These are phyloP conservation scores for Sclerotinia trifoliorum DNA, from an alignment of 2,329 filamentous ascomycete species.

Conservation along the genomic window DNA sequence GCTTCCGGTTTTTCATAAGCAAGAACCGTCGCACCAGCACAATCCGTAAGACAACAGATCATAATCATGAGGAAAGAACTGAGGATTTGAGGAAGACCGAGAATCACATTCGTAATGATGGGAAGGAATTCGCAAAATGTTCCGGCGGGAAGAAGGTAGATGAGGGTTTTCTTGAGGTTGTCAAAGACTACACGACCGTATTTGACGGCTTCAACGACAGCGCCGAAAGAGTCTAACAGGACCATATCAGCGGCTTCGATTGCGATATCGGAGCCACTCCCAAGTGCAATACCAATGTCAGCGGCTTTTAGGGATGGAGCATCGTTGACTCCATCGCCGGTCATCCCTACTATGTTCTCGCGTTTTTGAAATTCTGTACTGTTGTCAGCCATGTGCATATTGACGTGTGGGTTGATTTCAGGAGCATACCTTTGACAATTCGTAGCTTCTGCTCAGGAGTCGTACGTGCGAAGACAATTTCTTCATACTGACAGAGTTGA, in stretches of 20 bases:
- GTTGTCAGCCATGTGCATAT: neutral
- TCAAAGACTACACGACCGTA: slow-evolving; percentile 77
- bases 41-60: slow-evolving; percentile 67
- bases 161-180: slow-evolving; percentile 69
- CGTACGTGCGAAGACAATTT: slow-evolving; percentile 72
- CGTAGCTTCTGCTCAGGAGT: slow-evolving; percentile 76
- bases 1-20: slow-evolving; percentile 76
- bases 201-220: slow-evolving; percentile 68
- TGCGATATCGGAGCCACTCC: slow-evolving; percentile 57
- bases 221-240: slow-evolving; percentile 66
- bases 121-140: slow-evolving; percentile 59
- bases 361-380: slow-evolving; percentile 46
- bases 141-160: slow-evolving; percentile 59
- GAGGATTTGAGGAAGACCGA: slow-evolving; percentile 59
- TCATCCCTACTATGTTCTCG: slow-evolving; percentile 55
- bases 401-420: neutral
- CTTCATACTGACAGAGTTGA: slow-evolving; percentile 59
- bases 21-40: slow-evolving; percentile 66
- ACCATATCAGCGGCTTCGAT: slow-evolving; percentile 64
- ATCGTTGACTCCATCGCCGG: slow-evolving; percentile 49
- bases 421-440: slow-evolving; percentile 62
- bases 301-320: slow-evolving; percentile 56
- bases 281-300: slow-evolving; percentile 65
- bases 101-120: slow-evolving; percentile 57
- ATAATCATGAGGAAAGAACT: slow-evolving; percentile 55